These are phyloP conservation scores for Fusarium torreyae DNA, from an alignment of 2,329 filamentous ascomycete genomes.

Conservation along the genomic window DNA sequence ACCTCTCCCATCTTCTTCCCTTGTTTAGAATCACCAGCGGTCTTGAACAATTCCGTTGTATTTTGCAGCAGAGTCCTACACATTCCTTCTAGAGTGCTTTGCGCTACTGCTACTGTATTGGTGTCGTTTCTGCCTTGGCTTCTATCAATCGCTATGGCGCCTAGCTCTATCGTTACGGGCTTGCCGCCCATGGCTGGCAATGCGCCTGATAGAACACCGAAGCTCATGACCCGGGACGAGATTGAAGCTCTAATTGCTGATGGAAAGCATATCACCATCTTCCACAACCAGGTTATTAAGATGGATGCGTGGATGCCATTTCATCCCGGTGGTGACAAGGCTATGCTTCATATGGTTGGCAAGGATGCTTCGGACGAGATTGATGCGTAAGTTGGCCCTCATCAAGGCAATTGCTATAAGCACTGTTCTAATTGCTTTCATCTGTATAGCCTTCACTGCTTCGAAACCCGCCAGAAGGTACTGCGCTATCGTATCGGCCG, in stretches of 20 bases:
- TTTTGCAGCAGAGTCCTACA: constrained; percentile 7
- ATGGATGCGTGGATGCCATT: constrained; percentile 90
- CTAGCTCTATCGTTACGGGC: constrained; percentile 42
- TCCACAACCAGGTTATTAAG: constrained; percentile 86
- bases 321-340: constrained; percentile 92
- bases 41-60: constrained; percentile 8
- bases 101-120: background rate
- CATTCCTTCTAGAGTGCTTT: constrained; percentile 13
- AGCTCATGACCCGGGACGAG: constrained; percentile 57
- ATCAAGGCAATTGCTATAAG: background rate
- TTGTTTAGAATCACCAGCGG: background rate
- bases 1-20: constrained; percentile 3
- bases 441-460: constrained; percentile 80
- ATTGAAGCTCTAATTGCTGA: constrained; percentile 85
- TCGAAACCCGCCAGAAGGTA: constrained; percentile 83
- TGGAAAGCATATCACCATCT: constrained; percentile 83
- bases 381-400: constrained; percentile 75
- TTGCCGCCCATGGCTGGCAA: constrained; percentile 34
- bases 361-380: constrained; percentile 96
- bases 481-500: constrained; percentile 85
- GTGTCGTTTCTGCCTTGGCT: background rate
- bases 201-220: constrained; percentile 50
- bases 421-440: constrained; percentile 25
- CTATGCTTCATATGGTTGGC: constrained; percentile 94
- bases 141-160: constrained; percentile 20